These are phyloP conservation scores for Aspergillus sp. DNA, from an alignment of 2,329 filamentous ascomycete genomes.

Conservation along the genomic window DNA sequence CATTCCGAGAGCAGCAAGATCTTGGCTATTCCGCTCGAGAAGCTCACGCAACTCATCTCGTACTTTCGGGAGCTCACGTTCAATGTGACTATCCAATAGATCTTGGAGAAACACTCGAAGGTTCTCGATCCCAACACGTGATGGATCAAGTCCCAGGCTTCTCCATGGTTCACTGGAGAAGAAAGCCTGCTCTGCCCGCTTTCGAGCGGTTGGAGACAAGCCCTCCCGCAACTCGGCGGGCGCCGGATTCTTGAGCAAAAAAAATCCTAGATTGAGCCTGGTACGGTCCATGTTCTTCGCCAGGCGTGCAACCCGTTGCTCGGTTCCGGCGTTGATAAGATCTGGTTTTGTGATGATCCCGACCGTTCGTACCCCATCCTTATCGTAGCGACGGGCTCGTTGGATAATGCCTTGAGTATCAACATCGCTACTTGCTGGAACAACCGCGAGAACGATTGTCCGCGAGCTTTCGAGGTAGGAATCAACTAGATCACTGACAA, in stretches of 20 bases:
- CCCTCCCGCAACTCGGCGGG: constrained; percentile 20
- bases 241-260: constrained; percentile 28
- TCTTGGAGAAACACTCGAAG: constrained; percentile 22
- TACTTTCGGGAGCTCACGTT: constrained; percentile 22
- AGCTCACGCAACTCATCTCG: constrained; percentile 17
- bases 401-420: constrained; percentile 44
- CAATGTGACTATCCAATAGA: constrained; percentile 22
- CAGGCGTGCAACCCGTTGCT: constrained; percentile 25
- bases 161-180: constrained; percentile 21
- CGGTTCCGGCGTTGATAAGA: constrained; percentile 22
- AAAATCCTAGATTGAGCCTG: constrained; percentile 30
- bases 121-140: constrained; percentile 21
- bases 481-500: constrained; percentile 51
- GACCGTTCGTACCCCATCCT: constrained; percentile 35
- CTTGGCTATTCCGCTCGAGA: constrained; percentile 10
- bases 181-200: constrained; percentile 12
- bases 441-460: constrained; percentile 49
- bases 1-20: constrained; percentile 16
- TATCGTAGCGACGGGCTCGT: constrained; percentile 35
- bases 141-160: constrained; percentile 13
- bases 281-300: constrained; percentile 27
- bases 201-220: constrained; percentile 3
- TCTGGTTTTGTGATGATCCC: constrained; percentile 53
- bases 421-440: constrained; percentile 44
- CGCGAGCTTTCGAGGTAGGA: constrained; percentile 43